Evolutionary conservation across 2,329 filamentous ascomycete genomes (phyloP).

Genomic region (Venturia pyrina): DNA sequence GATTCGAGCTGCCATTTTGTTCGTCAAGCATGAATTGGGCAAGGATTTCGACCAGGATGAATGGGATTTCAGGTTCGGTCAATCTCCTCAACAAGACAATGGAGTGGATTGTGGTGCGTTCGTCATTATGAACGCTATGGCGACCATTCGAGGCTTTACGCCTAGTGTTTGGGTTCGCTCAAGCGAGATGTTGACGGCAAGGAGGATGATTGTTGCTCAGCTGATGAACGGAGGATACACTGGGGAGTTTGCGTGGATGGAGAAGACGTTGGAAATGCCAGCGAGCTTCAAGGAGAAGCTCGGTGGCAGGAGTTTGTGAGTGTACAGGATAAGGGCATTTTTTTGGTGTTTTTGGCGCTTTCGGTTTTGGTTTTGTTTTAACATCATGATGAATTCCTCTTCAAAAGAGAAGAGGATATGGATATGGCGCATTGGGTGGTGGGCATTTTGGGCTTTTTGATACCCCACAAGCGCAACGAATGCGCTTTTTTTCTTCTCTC

Average conservation of each 20-base stretch:
- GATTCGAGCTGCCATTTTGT: slow-evolving; percentile 31
- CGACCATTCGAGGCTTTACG: slow-evolving; percentile 34
- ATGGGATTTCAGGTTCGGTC: slow-evolving; percentile 47
- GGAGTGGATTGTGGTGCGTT: slow-evolving; percentile 70
- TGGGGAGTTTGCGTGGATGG: slow-evolving; percentile 7
- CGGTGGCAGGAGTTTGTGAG: not conserved
- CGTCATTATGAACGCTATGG: slow-evolving; percentile 62
- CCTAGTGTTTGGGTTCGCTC: slow-evolving; percentile 17
- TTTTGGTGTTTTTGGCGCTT: not conserved
- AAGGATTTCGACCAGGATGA: slow-evolving; percentile 45
- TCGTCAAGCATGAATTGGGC: slow-evolving; percentile 50
- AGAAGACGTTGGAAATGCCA: not conserved
- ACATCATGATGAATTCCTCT: not conserved
- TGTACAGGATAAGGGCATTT: not conserved
- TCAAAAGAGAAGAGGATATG: not conserved
- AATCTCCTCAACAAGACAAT: slow-evolving; percentile 52
- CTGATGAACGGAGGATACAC: slow-evolving; percentile 7
- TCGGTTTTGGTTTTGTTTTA: not conserved
- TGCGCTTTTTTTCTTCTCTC: not conserved
- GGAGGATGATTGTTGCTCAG: not conserved
- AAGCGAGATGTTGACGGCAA: not conserved
- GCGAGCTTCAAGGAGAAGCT: slow-evolving; percentile 1
- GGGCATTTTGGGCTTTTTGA: not conserved
- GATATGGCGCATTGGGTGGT: not conserved
- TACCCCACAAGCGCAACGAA: not conserved